These are phyloP conservation scores for Alternaria sp. DNA, from an alignment of 2,329 filamentous ascomycete genomes.

Conservation along the genomic window DNA sequence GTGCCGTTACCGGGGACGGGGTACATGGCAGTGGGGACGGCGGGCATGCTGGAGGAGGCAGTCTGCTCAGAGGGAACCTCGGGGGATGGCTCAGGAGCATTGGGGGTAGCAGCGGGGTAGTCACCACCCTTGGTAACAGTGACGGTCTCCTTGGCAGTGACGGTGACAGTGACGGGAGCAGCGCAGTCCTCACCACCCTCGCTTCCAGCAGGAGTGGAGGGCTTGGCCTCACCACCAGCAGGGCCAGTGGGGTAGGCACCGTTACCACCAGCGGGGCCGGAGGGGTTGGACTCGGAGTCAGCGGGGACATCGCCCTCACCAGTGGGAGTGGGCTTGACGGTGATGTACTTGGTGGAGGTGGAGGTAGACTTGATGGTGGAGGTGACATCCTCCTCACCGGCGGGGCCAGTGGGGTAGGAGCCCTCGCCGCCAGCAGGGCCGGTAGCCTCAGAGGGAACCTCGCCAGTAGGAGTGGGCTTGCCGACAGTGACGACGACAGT, in stretches of 20 bases:
- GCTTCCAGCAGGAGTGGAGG: constrained; percentile 11
- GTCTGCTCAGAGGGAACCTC: constrained; percentile 14
- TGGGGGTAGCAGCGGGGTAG: constrained; percentile 15
- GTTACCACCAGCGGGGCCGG: neutral
- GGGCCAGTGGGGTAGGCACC: constrained; percentile 11
- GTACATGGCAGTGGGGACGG: constrained; percentile 31
- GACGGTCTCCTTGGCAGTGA: constrained; percentile 48
- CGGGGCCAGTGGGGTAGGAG: constrained; percentile 2
- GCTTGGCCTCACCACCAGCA: constrained; percentile 1
- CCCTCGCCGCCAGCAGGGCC: constrained; percentile 14
- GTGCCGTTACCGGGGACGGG: constrained; percentile 39
- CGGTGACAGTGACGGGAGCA: constrained; percentile 45
- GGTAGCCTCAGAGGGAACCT: constrained; percentile 4
- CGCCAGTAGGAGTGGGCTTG: constrained; percentile 6
- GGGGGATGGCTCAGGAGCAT: constrained; percentile 9
- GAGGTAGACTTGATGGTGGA: constrained; percentile 41
- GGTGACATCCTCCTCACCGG: constrained; percentile 37
- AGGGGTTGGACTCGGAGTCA: neutral
- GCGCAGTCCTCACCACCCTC: constrained; percentile 36
- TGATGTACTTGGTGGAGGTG: constrained; percentile 44
- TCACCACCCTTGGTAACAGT: constrained; percentile 38
- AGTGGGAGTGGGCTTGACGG: constrained; percentile 23
- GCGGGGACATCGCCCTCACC: constrained; percentile 3
- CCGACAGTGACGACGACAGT: constrained; percentile 38
- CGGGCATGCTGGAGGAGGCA: constrained; percentile 12